Conservation (phyloP, 2,329 filamentous ascomycete species). For the Coniochaeta ligniaria region DNA sequence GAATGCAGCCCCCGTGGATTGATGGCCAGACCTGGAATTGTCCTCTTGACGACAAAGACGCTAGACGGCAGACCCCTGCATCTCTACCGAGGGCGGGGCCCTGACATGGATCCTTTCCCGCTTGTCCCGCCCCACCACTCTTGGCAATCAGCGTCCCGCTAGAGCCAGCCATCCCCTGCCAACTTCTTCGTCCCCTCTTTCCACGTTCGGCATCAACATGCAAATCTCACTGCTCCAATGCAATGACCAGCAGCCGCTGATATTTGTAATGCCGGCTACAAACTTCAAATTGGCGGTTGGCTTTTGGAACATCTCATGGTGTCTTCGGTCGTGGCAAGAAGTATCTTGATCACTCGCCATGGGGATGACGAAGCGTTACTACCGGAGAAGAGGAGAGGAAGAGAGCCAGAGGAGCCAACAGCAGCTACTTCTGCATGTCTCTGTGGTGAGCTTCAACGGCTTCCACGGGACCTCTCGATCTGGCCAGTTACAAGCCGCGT, state of each 20-base stretch:
- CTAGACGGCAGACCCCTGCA: neutral
- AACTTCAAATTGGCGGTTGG: neutral
- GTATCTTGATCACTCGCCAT: neutral
- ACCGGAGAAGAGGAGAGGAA: neutral
- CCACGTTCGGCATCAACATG: neutral
- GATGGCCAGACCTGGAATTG: too few relatives aligned
- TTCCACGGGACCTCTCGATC: neutral
- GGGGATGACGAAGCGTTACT: neutral
- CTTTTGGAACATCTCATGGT: neutral
- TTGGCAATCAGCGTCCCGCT: neutral
- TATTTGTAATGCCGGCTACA: neutral
- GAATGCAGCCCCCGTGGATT: too few relatives aligned
- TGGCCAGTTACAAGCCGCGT: neutral
- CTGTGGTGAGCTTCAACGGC: neutral
- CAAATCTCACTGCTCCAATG: neutral
- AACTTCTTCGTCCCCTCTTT: neutral
- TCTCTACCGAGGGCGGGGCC: neutral
- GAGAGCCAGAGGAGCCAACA: neutral
- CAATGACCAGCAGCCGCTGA: neutral
- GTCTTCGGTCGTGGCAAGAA: neutral
- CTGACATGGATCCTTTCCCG: conserved; percentile 3
- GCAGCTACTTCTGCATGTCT: too few relatives aligned
- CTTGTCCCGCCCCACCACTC: conserved; percentile 2
- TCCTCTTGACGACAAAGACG: too few relatives aligned
- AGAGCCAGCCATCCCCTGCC: neutral